A percentile compares a stretch with the other conserved stretches of the same genome.
Evolutionary conservation across 2,329 filamentous ascomycete genomes (phyloP).

Genomic region (Zarea fungicola): DNA sequence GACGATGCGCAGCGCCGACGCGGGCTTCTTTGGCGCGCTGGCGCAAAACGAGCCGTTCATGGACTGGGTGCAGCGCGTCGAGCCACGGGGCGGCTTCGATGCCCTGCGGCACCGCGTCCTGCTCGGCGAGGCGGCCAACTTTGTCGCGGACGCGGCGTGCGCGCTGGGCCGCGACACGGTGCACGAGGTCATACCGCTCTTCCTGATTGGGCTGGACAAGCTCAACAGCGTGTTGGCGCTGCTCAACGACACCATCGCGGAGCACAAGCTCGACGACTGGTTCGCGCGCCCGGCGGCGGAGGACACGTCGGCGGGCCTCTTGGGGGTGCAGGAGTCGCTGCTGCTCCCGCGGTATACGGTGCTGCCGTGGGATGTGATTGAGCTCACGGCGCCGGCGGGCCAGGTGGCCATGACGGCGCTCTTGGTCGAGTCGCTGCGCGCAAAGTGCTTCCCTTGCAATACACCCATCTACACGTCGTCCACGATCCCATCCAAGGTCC

Average conservation of each 20-base stretch:
- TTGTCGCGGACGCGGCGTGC: constrained; percentile 9
- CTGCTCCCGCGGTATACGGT: neutral
- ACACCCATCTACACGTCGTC: neutral
- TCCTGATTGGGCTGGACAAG: constrained; percentile 9
- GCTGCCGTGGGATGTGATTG: constrained; percentile 2
- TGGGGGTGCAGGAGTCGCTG: constrained; percentile 5
- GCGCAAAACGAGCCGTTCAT: neutral
- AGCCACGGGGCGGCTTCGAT: neutral
- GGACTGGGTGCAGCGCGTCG: constrained; percentile 5
- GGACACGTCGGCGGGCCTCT: constrained; percentile 1
- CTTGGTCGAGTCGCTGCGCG: neutral
- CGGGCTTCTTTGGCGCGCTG: constrained; percentile 1
- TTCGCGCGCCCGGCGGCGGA: neutral
- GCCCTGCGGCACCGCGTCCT: constrained; percentile 2
- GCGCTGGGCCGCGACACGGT: constrained; percentile 7
- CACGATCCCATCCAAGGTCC: neutral
- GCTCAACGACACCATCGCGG: neutral
- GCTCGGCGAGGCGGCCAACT: constrained; percentile 10
- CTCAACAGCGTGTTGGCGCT: constrained; percentile 3
- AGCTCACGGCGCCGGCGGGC: neutral
- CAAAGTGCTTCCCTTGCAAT: neutral
- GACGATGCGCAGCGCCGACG: constrained; percentile 4
- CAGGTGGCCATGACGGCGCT: neutral
- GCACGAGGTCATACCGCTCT: constrained; percentile 8
- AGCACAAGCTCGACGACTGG: constrained; percentile 10